A percentile compares a stretch with the other conserved stretches of the same genome.
Evolutionary conservation across 768 basidiomycete genomes (phyloP).

Genomic region (Leccinum subtestaceum): DNA sequence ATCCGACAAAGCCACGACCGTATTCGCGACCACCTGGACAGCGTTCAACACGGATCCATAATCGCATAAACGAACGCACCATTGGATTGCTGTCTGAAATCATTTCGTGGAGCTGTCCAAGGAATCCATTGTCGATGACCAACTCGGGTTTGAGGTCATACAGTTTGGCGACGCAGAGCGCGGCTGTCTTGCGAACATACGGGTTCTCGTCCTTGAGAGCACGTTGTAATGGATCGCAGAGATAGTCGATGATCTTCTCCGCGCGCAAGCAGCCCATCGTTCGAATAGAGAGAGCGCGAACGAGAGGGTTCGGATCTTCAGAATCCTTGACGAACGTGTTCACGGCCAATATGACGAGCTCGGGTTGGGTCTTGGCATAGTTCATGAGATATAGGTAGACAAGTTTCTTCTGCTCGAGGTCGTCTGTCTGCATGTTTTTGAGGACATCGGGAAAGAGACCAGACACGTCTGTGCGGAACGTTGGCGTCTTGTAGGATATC

Average conservation of each 20-base stretch:
- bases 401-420: conserved; percentile 99
- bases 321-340: conserved; percentile 99
- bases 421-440: conserved; percentile 99
- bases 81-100: conserved; percentile 96
- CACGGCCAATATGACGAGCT: conserved; percentile 97
- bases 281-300: conserved; percentile 92
- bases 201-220: conserved; percentile 94
- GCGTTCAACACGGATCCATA: neutral
- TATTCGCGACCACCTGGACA: conserved; percentile 90
- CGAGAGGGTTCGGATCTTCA: conserved; percentile 94
- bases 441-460: conserved; percentile 97
- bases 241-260: conserved; percentile 98
- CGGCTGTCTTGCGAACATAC: conserved; percentile 97
- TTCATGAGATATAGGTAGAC: conserved; percentile 99
- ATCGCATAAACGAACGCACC: conserved; percentile 46
- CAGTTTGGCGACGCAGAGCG: conserved; percentile 93
- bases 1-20: conserved; percentile 88
- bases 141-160: conserved; percentile 97
- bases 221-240: conserved; percentile 92
- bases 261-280: conserved; percentile 98
- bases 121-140: conserved; percentile 91
- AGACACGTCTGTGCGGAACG: conserved; percentile 61
- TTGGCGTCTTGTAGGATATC: conserved; percentile 8
- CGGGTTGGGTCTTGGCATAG: conserved; percentile 98
- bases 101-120: conserved; percentile 88